These are phyloP conservation scores for Wickerhamiella slavikovae DNA, from an alignment of 805 yeast genomes.

Conservation along the genomic window DNA sequence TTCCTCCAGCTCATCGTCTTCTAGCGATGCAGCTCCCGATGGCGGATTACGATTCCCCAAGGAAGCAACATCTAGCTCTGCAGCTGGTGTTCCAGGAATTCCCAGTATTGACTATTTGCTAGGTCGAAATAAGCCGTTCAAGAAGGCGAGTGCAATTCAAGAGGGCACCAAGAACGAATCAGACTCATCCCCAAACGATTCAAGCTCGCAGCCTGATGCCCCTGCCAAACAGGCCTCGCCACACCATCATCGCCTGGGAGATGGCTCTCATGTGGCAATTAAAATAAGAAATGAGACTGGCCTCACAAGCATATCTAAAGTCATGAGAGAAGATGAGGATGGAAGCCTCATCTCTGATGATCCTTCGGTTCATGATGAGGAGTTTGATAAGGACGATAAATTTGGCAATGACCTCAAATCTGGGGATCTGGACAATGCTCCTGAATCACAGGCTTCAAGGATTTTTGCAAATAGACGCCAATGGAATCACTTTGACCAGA, in stretches of 20 bases:
- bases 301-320: no score
- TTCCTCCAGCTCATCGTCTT: no score
- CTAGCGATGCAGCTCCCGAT: no score
- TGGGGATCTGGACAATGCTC: not conserved
- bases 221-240: not conserved
- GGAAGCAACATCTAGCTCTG: constrained; percentile 1
- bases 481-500: constrained; percentile 21
- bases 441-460: not conserved
- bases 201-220: not conserved
- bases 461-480: constrained; percentile 5
- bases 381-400: not conserved
- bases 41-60: not conserved
- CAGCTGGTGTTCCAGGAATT: constrained; percentile 6
- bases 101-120: constrained; percentile 2
- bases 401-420: not conserved
- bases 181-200: no score
- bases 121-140: not conserved
- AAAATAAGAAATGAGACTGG: no score
- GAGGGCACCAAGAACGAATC: no score
- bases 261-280: no score
- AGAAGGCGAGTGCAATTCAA: constrained; percentile 1
- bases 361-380: not conserved
- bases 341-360: no score
- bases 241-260: not conserved
- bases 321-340: no score